These are phyloP conservation scores for Fusarium protoensiforme DNA, from an alignment of 2,329 filamentous ascomycete genomes.

Conservation along the genomic window DNA sequence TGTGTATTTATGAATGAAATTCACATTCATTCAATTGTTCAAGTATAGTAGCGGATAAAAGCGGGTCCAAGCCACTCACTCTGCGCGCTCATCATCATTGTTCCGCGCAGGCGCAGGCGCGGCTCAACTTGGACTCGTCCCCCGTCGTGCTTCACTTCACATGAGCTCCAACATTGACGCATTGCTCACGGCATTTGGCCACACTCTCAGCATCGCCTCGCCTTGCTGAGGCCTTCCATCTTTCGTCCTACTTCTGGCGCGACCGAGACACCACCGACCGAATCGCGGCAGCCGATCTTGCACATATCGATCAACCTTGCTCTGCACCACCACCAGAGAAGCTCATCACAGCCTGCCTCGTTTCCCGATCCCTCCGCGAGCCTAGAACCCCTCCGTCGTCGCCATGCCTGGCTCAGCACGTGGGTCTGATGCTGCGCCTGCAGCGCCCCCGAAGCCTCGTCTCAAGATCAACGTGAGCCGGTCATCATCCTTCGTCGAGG, in stretches of 20 bases:
- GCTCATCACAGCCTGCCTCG: conserved; percentile 3
- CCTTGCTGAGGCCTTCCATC: neutral
- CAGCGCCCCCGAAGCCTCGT: conserved; percentile 50
- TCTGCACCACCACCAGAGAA: conserved; percentile 12
- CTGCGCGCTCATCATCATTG: neutral
- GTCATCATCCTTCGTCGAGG: conserved; percentile 49
- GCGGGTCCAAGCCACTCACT: neutral
- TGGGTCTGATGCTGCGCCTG: conserved; percentile 36
- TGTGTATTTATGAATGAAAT: neutral
- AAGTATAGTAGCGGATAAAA: conserved; percentile 14
- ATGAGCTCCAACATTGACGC: conserved; percentile 1
- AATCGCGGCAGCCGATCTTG: neutral
- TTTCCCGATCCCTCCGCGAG: neutral
- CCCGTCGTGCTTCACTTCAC: neutral
- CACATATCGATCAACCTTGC: neutral
- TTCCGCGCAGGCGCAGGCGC: conserved; percentile 14
- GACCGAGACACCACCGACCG: neutral
- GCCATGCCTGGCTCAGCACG: conserved; percentile 45
- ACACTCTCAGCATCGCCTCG: neutral
- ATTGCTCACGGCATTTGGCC: neutral
- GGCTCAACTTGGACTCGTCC: neutral
- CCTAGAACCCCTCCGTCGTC: conserved; percentile 3
- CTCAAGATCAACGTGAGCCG: conserved; percentile 54
- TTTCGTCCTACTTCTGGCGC: neutral
- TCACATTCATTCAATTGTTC: neutral